Base-by-base conservation (phyloP, 2,329 filamentous ascomycete species). In the Stemphylium vesicarium region DNA sequence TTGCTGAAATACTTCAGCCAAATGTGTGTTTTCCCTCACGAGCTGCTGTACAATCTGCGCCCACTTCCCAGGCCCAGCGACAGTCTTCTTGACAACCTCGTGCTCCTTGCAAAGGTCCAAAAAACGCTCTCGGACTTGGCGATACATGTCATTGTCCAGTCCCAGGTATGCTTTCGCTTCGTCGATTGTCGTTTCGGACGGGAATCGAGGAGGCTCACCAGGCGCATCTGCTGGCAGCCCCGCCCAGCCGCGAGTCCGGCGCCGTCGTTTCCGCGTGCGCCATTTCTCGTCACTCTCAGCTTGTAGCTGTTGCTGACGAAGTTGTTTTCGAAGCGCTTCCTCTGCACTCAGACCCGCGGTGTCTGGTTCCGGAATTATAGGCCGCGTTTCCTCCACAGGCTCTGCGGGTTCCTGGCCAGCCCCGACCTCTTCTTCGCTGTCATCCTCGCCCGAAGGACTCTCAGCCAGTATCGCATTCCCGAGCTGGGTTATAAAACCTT, bases 121-220 rank as follows among this genome's bases (percentile, higher is more conserved):
- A 61, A 92, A 95, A 24, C 84, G 82, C 43, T 86, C 80, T 26
- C 91, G 84, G 13, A 91, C 74, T 54, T 84, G 77, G 29, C 81
- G 82, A 71, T 95, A 95, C 37, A 84, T 77, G 1, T 80, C 74
- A 43, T 82, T 84, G 65, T 89, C 84, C 31, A 96, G 79, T 33
- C 78, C 80, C 24, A 96, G 79, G 55, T 87, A 88, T 11, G 82
- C 81, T 68, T 92, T 91, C 68, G 88, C 88, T 74, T 94, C 89
- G 61, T 91, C 88, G 54, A 95, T 84, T 0, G 90, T 93, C 11
- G 89, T 93, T 73, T 95, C 91, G 0, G 90, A 94, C 1, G 89
- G 89, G 60, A 92, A 95, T 18, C 91, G 85, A 12, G 88, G 87
- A 16, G 87, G 85, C 4, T 87, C 85, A 1, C 86, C 85, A 0